A percentile compares a stretch with the other conserved stretches of the same genome.
These are phyloP conservation scores for Dactylorhiza incarnata DNA, from an alignment of 106 monocot genomes.

Conservation along the genomic window DNA sequence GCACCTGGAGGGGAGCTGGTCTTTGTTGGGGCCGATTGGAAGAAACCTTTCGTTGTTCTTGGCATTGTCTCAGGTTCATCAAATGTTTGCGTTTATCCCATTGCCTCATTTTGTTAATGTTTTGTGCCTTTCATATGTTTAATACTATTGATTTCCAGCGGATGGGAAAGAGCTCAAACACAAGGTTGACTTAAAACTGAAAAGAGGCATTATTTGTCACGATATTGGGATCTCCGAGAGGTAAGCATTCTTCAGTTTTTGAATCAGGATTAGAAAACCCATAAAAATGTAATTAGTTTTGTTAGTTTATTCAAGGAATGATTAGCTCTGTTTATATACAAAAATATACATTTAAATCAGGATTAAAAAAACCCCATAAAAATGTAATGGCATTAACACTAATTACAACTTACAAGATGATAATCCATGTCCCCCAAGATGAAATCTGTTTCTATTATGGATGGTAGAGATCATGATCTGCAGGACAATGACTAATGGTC, in stretches of 20 bases:
- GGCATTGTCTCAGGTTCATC: constrained; percentile 44
- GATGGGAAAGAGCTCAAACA: constrained; percentile 42
- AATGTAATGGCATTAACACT: no score
- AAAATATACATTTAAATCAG: no score
- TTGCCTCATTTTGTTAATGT: neutral
- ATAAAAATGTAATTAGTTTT: no score
- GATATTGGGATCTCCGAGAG: constrained; percentile 43
- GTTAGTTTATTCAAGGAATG: no score
- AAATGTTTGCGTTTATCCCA: neutral
- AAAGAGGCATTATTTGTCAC: constrained; percentile 41
- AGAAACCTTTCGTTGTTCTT: constrained; percentile 43
- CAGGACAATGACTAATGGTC: no score
- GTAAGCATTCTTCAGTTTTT: constrained; percentile 14
- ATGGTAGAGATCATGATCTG: no score
- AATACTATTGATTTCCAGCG: constrained; percentile 19
- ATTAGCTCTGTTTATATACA: no score
- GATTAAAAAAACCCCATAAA: no score
- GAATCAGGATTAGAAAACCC: no score
- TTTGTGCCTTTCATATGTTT: neutral
- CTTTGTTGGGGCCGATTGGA: constrained; percentile 24
- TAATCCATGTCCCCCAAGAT: no score
- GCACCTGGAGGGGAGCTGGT: constrained; percentile 59
- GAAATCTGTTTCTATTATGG: no score
- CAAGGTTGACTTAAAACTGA: constrained; percentile 41
- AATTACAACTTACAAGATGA: no score